These are phyloP conservation scores for Candida peoriensis DNA, from an alignment of 805 yeast species.

Conservation along the genomic window DNA sequence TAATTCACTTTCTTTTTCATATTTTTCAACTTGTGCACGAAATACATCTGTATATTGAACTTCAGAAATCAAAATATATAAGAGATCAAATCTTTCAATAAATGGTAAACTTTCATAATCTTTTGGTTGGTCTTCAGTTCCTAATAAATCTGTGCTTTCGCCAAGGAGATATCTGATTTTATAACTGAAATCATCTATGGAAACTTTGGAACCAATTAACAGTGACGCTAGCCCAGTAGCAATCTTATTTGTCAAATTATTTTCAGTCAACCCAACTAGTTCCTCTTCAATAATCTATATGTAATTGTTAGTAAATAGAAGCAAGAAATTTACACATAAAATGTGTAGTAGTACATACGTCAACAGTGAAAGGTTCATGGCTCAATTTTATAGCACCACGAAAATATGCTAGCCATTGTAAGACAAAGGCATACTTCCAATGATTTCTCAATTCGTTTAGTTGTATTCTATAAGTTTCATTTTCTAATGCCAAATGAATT, in stretches of 20 bases:
- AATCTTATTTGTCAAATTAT: slow-evolving; percentile 38
- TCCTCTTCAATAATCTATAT: slow-evolving; percentile 47
- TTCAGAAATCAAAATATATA: slow-evolving; percentile 39
- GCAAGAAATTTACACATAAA: slow-evolving; percentile 9
- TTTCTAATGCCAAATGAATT: slow-evolving; percentile 31
- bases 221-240: slow-evolving; percentile 25
- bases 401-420: slow-evolving; percentile 54
- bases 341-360: slow-evolving; percentile 24
- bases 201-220: slow-evolving; percentile 19
- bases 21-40: slow-evolving; percentile 41
- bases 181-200: slow-evolving; percentile 21
- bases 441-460: slow-evolving; percentile 31
- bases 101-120: slow-evolving; percentile 37
- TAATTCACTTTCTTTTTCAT: slow-evolving; percentile 24
- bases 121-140: slow-evolving; percentile 22
- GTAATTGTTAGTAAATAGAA: slow-evolving; percentile 5
- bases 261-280: slow-evolving; percentile 39
- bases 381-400: slow-evolving; percentile 46
- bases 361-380: slow-evolving; percentile 51
- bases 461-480: slow-evolving; percentile 27
- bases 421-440: slow-evolving; percentile 33
- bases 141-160: slow-evolving; percentile 17
- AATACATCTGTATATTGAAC: slow-evolving; percentile 40
- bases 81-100: slow-evolving; percentile 43
- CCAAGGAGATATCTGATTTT: slow-evolving; percentile 24